Evolutionary conservation across 2,329 filamentous ascomycete species (phyloP), one percentile per base, ranked within the genome.

Genomic region (Fusarium brachygibbosum): DNA sequence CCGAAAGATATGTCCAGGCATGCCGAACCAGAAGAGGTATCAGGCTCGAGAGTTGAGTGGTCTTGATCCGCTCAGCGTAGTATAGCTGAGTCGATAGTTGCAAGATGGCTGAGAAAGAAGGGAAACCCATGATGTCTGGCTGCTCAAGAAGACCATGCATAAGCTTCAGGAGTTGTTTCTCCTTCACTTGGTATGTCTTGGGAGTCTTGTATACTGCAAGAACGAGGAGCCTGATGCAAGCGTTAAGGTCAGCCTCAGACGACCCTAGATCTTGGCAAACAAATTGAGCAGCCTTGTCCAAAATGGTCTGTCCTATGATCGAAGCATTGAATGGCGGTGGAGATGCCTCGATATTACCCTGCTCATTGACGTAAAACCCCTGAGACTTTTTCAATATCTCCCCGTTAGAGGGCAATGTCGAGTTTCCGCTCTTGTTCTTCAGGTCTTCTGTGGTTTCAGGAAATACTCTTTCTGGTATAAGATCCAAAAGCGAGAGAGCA

Each of bases 1-100:
- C 90, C 1, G 93, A 92, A 38, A 99, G 81, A 74, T 93, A 93
- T 7, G 82, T 79, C 96, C 96, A 99, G 0, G 95, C 85, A 58
- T 90, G 87, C 3, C 84, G 83, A 17, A 96, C 89, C 23, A 98
- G 81, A 29, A 87, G 85, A 21, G 88, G 84, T 7, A 95, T 87
- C 11, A 97, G 80, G 57, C 82, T 85, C 57, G 84, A 90, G 50
- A 91, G 76, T 25, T 89, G 84, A n/a, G 79, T 74, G 7, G 77
- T 70, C 10, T 82, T 76, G 42, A 90, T 85, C 50, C 87, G 85
- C 49, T 83, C 81, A n/a, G 82, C 79, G 4, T 80, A 81, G 72
- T 87, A 85, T 19, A 91, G 79, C 63, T 88, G 86, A 7, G 85
- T 87, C 13, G 84, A 82, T 35, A 91, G 83, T 50, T 86, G 86